phyloP scores from a whole-genome alignment of 1,284 basidiomycete species.

The Austropuccinia psidii region DNA sequence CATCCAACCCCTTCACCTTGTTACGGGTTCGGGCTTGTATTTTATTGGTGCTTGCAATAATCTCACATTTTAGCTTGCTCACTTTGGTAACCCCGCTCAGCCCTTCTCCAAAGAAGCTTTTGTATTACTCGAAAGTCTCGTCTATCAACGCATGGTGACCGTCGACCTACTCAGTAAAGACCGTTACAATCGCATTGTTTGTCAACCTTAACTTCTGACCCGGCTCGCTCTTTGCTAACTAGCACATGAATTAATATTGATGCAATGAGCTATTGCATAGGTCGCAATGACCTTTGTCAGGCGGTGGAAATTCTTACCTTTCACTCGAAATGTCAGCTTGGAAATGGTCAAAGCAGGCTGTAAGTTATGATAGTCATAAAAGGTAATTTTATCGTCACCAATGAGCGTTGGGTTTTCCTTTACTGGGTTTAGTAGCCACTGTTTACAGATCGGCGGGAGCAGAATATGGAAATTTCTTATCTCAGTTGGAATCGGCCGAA shows the following conservation, averaged over 20 bases:
- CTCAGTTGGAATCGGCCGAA: slow-evolving; percentile 23
- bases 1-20: neutral
- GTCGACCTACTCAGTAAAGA: slow-evolving; percentile 31
- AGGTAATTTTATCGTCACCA: too few relatives aligned
- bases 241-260: neutral
- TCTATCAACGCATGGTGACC: slow-evolving; percentile 4
- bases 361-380: neutral
- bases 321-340: slow-evolving; percentile 32
- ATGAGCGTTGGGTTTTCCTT: too few relatives aligned
- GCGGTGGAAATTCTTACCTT: slow-evolving; percentile 15
- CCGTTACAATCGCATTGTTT: slow-evolving; percentile 30
- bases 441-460: slow-evolving; percentile 31
- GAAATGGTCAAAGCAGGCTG: slow-evolving; percentile 27
- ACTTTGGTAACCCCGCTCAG: slow-evolving; percentile 32
- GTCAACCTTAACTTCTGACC: neutral
- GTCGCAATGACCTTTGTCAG: slow-evolving; percentile 22
- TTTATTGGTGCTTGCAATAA: neutral
- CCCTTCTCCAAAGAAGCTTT: slow-evolving; percentile 34
- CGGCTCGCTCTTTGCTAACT: neutral
- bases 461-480: slow-evolving; percentile 17
- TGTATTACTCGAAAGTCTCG: neutral
- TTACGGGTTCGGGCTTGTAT: neutral
- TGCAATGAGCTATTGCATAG: neutral
- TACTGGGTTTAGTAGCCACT: slow-evolving; percentile 5
- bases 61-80: neutral